phyloP scores from a whole-genome alignment of 139 green algal genomes.

The Coccomyxa sp. region DNA sequence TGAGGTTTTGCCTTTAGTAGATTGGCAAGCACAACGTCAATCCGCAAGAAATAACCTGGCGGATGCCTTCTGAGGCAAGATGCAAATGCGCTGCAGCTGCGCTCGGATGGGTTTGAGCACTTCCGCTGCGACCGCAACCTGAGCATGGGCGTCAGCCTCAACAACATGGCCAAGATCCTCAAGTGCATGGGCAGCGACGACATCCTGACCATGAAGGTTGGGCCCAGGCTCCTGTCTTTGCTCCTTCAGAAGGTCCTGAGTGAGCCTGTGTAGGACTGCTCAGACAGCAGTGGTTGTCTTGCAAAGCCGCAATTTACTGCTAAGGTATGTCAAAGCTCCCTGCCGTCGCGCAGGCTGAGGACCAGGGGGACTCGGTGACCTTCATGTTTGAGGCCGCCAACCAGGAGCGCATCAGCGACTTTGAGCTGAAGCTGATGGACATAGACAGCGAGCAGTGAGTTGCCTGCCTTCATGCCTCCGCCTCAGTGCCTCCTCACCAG shows the following conservation, averaged over 20 bases:
- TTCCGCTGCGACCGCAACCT: conserved; percentile 92
- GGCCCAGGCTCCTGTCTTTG: neutral
- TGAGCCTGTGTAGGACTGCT: neutral
- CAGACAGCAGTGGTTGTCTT: neutral
- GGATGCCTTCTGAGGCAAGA: conserved; percentile 11
- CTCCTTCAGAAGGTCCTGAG: neutral
- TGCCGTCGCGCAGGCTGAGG: conserved; percentile 62
- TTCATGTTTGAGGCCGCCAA: conserved; percentile 93
- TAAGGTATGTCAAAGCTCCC: no score
- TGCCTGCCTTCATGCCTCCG: no score
- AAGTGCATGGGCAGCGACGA: conserved; percentile 97
- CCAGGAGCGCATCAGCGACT: conserved; percentile 91
- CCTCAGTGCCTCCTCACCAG: no score
- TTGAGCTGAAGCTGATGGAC: conserved; percentile 99
- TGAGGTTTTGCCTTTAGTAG: neutral
- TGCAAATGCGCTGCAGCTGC: conserved; percentile 78
- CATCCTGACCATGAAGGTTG: conserved; percentile 89
- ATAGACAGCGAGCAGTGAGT: conserved; percentile 99
- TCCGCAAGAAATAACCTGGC: neutral
- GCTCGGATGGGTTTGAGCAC: conserved; percentile 94
- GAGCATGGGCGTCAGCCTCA: conserved; percentile 91
- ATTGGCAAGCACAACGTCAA: neutral
- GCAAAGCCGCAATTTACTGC: no score
- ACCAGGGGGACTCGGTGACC: conserved; percentile 87
- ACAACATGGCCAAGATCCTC: conserved; percentile 96